These are phyloP conservation scores for Anisogramma anomala DNA, from an alignment of 2,329 filamentous ascomycete species.

Conservation along the genomic window DNA sequence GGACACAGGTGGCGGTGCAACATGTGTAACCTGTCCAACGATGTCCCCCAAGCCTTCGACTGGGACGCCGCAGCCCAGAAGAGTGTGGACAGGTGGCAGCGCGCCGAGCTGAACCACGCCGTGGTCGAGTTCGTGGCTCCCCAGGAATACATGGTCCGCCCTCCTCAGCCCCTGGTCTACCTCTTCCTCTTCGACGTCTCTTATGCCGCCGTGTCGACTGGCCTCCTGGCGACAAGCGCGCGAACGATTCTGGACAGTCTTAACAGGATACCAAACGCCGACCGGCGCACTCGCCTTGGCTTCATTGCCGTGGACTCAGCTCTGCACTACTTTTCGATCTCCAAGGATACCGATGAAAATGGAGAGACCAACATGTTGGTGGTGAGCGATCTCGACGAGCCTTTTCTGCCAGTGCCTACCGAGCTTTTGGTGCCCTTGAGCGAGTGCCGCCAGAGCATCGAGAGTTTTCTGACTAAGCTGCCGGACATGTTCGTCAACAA, in stretches of 20 bases:
- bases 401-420: slow-evolving; percentile 86
- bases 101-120: slow-evolving; percentile 87
- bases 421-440: slow-evolving; percentile 82
- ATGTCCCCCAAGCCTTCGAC: slow-evolving; percentile 97
- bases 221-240: slow-evolving; percentile 81
- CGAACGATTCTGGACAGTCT: slow-evolving; percentile 91
- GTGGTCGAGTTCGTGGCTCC: slow-evolving; percentile 96
- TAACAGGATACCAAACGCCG: slow-evolving; percentile 95
- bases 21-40: slow-evolving; percentile 98
- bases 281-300: slow-evolving; percentile 79
- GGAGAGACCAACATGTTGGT: slow-evolving; percentile 85
- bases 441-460: slow-evolving; percentile 82
- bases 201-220: slow-evolving; percentile 78
- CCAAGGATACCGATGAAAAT: slow-evolving; percentile 74
- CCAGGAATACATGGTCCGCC: slow-evolving; percentile 98
- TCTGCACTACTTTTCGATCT: slow-evolving; percentile 91
- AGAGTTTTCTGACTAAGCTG: slow-evolving; percentile 79
- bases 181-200: slow-evolving; percentile 93
- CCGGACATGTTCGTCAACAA: slow-evolving; percentile 96
- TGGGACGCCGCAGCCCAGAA: slow-evolving; percentile 93
- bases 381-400: slow-evolving; percentile 89
- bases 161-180: slow-evolving; percentile 89
- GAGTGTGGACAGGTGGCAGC: slow-evolving; percentile 81
- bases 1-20: slow-evolving; percentile 98
- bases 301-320: slow-evolving; percentile 94